Evolutionary conservation across 805 yeast genomes (phyloP).

Genomic region (Wickerhamomyces tratensis): DNA sequence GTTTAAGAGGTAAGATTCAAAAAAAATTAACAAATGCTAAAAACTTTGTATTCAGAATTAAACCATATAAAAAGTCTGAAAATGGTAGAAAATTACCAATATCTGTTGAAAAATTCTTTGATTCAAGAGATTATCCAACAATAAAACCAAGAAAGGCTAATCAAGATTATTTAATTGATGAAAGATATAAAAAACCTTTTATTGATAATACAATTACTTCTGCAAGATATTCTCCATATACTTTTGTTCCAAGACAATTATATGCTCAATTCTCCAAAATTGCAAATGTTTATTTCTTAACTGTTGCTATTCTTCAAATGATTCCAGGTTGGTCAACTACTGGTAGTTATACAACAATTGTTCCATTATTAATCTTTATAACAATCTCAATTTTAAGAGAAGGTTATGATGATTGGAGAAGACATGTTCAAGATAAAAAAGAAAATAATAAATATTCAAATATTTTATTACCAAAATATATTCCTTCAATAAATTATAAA

Average conservation of each 20-base stretch:
- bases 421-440: conserved; percentile 76
- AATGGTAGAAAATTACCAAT: conserved; percentile 76
- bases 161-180: conserved; percentile 46
- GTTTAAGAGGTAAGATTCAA: conserved; percentile 14
- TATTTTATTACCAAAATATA: conserved; percentile 26
- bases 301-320: conserved; percentile 89
- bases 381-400: conserved; percentile 85
- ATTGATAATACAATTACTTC: conserved; percentile 68
- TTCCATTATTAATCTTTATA: conserved; percentile 81
- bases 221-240: conserved; percentile 70
- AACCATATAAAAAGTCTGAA: conserved; percentile 40
- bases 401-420: conserved; percentile 85
- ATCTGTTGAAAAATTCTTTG: conserved; percentile 29
- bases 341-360: conserved; percentile 88
- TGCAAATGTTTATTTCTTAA: conserved; percentile 85
- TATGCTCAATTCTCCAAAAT: conserved; percentile 86
- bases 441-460: conserved; percentile 58
- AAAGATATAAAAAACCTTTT: conserved; percentile 55
- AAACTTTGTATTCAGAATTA: conserved; percentile 34
- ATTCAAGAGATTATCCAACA: conserved; percentile 21
- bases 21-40: conserved; percentile 14
- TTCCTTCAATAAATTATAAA: neutral
- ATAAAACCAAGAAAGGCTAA: conserved; percentile 11
- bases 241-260: conserved; percentile 82
- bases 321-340: conserved; percentile 97